phyloP scores from a whole-genome alignment of 2,329 filamentous ascomycete species.

The Fusarium coicis region DNA sequence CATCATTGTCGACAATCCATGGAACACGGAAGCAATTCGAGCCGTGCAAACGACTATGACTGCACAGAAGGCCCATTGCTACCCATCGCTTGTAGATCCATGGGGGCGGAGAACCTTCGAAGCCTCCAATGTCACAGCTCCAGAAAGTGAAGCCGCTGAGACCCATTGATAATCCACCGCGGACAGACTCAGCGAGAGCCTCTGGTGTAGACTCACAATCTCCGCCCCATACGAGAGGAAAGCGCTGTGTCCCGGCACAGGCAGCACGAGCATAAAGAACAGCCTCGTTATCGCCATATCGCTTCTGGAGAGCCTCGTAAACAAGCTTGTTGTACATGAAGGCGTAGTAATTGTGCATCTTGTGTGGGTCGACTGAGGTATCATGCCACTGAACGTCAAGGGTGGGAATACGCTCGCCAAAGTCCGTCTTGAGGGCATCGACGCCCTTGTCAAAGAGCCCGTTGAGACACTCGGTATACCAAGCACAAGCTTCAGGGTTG shows the following conservation, averaged over 20 bases:
- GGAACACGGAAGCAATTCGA: slow-evolving; percentile 78
- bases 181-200: slow-evolving; percentile 76
- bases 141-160: slow-evolving; percentile 75
- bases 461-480: slow-evolving; percentile 72
- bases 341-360: slow-evolving; percentile 84
- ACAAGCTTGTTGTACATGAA: slow-evolving; percentile 78
- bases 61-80: slow-evolving; percentile 77
- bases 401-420: slow-evolving; percentile 77
- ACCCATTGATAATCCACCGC: slow-evolving; percentile 72
- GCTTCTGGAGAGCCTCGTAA: slow-evolving; percentile 70
- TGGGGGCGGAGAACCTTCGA: slow-evolving; percentile 73
- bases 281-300: slow-evolving; percentile 64
- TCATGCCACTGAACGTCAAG: slow-evolving; percentile 74
- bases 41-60: slow-evolving; percentile 76
- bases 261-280: slow-evolving; percentile 75
- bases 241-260: slow-evolving; percentile 74
- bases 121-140: slow-evolving; percentile 77
- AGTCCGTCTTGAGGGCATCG: slow-evolving; percentile 80
- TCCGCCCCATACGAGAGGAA: slow-evolving; percentile 78
- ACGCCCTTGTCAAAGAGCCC: slow-evolving; percentile 75
- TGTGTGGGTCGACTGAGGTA: slow-evolving; percentile 64
- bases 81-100: slow-evolving; percentile 84
- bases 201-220: slow-evolving; percentile 80
- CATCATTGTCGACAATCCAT: slow-evolving; percentile 76
- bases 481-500: slow-evolving; percentile 73